Evolutionary conservation across 768 basidiomycete genomes (phyloP), one percentile per base, ranked within the genome.

Genomic region (Dendrothele bispora): DNA sequence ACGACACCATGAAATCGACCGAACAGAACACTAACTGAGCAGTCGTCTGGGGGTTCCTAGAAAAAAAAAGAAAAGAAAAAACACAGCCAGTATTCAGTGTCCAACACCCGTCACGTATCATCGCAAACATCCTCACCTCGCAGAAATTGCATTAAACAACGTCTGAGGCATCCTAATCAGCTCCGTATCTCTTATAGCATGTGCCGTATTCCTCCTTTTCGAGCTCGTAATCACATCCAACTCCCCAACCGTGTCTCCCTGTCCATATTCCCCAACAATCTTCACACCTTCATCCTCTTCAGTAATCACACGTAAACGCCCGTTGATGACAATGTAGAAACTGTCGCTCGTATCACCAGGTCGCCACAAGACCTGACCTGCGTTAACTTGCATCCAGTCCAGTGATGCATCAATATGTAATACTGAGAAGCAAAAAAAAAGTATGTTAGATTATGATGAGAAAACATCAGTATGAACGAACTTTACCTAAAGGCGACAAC

Each of bases 281-380:
- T 79, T 79, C 29, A 95, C 84, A 28, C 77, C 83, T 24, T 72
- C 76, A 22, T 87, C 83, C 20, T 80, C 82, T 59, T 98, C 94
- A 12, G 82, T 77, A 50, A 98, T 86, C 2, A 93, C 90, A 52
- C 97, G 83, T 15, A 99, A 71, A 56, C 97, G 93, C 40, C 97
- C 97, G 61, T 98, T 95, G 62, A 95, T 91, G 52, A 95, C 97
- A 50, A 99, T 97, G 64, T 97, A 98, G 67, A 98, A 98, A 57
- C 93, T 95, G 60, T 98, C 91, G 53, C 95, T 93, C 39, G 71
- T 72, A 51, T 98, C 97, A 26, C 88, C 84, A 26, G 94, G 87
- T 26, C 95, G 79, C 86, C 95, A 98, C 24, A 95, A 73, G 35
- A 97, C 92, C 65, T 98, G 94, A 2, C 97, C 92, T 1, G 94